Conservation (phyloP, 108 stramenopile species). For the Ochromonas danica region DNA sequence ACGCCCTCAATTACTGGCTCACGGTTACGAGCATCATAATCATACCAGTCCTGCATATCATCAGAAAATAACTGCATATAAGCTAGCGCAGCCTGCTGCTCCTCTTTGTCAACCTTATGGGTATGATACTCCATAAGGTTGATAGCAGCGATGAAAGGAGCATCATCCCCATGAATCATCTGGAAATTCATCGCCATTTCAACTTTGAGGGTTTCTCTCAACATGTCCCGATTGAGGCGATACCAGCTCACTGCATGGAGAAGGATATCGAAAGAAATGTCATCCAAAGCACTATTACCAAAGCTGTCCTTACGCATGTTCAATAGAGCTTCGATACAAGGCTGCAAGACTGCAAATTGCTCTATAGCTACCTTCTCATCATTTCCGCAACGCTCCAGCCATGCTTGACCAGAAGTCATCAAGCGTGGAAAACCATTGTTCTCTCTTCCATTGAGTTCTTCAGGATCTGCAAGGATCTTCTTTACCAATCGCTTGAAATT, state of each 20-base stretch:
- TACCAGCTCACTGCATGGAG: background rate
- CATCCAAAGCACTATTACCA: background rate
- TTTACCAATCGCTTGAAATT: background rate
- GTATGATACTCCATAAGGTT: background rate
- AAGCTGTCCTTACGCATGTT: background rate
- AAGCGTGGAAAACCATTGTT: background rate
- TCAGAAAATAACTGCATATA: background rate
- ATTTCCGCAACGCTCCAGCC: background rate
- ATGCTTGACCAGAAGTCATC: background rate
- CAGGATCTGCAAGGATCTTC: background rate
- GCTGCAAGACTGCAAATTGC: background rate
- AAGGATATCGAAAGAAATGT: background rate
- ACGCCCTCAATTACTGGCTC: background rate
- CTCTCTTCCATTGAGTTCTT: background rate
- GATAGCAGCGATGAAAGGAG: background rate
- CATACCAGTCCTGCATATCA: slow-evolving; percentile 28
- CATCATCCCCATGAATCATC: slow-evolving; percentile 2
- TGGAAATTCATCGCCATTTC: background rate
- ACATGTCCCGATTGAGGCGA: background rate
- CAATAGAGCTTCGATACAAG: background rate
- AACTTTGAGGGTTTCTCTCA: background rate
- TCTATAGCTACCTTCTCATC: background rate
- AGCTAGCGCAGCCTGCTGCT: background rate
- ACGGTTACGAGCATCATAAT: background rate
- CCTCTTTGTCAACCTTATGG: background rate